phyloP scores from a whole-genome alignment of 441 rosid genomes.

The Adansonia gregorii region DNA sequence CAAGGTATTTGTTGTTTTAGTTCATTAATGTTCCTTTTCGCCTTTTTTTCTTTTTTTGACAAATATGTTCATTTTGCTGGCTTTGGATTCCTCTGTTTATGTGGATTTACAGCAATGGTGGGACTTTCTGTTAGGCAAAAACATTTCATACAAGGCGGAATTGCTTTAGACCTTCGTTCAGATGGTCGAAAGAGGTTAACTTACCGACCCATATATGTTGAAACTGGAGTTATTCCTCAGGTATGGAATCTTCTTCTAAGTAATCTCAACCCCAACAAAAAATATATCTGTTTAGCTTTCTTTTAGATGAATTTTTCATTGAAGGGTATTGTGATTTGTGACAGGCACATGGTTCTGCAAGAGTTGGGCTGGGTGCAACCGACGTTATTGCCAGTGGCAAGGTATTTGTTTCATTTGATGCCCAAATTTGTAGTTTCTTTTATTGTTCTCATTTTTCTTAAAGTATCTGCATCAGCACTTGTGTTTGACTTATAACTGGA shows the following conservation, averaged over 20 bases:
- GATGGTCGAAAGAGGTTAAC: slow-evolving; percentile 75
- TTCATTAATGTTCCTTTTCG: background rate
- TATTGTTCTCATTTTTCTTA: background rate
- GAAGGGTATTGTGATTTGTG: slow-evolving; percentile 9
- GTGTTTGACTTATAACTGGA: no score
- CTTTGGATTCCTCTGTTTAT: background rate
- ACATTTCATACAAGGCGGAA: slow-evolving; percentile 72
- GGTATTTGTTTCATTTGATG: slow-evolving; percentile 47
- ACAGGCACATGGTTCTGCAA: slow-evolving; percentile 90
- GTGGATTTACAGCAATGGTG: slow-evolving; percentile 51
- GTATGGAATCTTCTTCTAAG: background rate
- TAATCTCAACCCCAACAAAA: background rate
- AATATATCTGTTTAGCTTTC: background rate
- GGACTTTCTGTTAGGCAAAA: slow-evolving; percentile 75
- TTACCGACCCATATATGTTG: slow-evolving; percentile 65
- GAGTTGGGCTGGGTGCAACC: slow-evolving; percentile 72
- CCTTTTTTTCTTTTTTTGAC: background rate
- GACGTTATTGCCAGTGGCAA: slow-evolving; percentile 93
- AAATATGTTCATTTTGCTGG: background rate
- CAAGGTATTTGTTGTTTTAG: background rate
- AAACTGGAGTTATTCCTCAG: slow-evolving; percentile 76
- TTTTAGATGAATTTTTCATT: slow-evolving; percentile 11
- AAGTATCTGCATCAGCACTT: no score
- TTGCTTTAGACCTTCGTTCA: slow-evolving; percentile 77
- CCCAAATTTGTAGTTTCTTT: background rate